Evolutionary conservation across 1,139 yeast genomes (phyloP), one percentile per base, ranked within the genome.

Genomic region (Spathaspora jeffriesii): DNA sequence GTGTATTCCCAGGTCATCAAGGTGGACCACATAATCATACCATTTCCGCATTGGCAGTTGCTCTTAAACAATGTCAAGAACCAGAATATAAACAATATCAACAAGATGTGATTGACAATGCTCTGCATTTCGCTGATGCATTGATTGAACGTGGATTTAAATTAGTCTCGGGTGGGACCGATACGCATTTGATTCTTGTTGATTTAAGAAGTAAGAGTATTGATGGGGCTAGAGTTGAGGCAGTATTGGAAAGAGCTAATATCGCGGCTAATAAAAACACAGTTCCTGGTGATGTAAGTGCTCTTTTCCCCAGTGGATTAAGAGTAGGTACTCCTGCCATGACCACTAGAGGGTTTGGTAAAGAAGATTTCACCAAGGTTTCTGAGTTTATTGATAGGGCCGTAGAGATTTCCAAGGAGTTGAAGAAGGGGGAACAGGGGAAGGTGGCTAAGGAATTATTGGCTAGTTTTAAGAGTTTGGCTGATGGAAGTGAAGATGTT

Each of bases 21-120:
- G 98, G 98, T 76, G 98, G 98, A 63, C 98, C 98, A 58, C 97
- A 92, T 71, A 92, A 92, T 78, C 97, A 92, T 72, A 92, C 97
- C 59, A 92, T 92, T 63, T 87, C 97, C 55, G 98, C 97, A 11
- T 75, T 92, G 59, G 96, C 97, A 7, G 96, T 89, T 50, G 97
- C 97, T 21, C 81, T 92, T 65, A 90, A 90, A 67, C 97, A 92
- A 76, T 91, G 96, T 48, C 73, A 79, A 52, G 74, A 88, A 43
- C 96, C 96, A 47, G 97, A 91, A 68, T 92, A 84, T 73, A 84
- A 82, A 65, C 82, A 83, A 61, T 92, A 92, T 73, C 98, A 92
- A 73, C 65, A 82, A 64, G 82, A 84, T 57, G 96, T 92, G 46
- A 81, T 92, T 54, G 74, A 78, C 59, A 92, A 92, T 64, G 96